Evolutionary conservation across 1,284 basidiomycete genomes (phyloP), one percentile per base, ranked within the genome.

Genomic region (Marasmius fiardii): DNA sequence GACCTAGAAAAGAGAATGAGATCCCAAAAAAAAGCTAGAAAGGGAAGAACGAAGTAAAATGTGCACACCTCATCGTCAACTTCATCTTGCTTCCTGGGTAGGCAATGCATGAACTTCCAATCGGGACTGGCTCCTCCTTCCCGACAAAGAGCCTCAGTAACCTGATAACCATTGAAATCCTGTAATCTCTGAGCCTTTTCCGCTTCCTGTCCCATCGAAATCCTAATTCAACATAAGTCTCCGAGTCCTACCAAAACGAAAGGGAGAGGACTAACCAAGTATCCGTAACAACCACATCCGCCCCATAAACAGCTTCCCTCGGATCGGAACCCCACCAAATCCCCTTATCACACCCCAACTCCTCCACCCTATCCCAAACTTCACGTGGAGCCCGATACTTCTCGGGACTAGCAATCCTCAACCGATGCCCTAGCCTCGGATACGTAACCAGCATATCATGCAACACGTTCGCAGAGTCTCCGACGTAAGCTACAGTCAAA

Each of bases 161-260:
- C 87, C 68, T 98, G 97, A 74, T 95, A 99, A 2, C 96, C 96
- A 8, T 81, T 63, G 72, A 99, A 99, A 58, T 94, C 95, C 54
- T 84, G 76, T 49, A 98, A 72, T 33, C 96, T 87, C 65, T 93
- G 86, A n/a, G 78, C 89, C 65, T 95, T 95, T 70, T 98, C 93
- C 1, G 87, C 89, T 72, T 99, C 97, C 73, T 98, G 95, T 26
- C 96, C 97, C 96, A 99, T 99, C 3, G 93, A 96, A 65, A 99
- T 95, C 92, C 92, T 93, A 64, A 20, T 20, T 21, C 26, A 43
- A 18, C 55, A 11, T 18, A 16, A 8, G 3, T 23, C 26, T 24
- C 44, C 39, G 43, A 57, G 20, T 54, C 60, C 8, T 41, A 45
- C 34, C 33, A 31, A 23, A n/a, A 31, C 48, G 14, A 28, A 44